Evolutionary conservation across 2,329 filamentous ascomycete species (phyloP).

Genomic region (Xylogone sp.): DNA sequence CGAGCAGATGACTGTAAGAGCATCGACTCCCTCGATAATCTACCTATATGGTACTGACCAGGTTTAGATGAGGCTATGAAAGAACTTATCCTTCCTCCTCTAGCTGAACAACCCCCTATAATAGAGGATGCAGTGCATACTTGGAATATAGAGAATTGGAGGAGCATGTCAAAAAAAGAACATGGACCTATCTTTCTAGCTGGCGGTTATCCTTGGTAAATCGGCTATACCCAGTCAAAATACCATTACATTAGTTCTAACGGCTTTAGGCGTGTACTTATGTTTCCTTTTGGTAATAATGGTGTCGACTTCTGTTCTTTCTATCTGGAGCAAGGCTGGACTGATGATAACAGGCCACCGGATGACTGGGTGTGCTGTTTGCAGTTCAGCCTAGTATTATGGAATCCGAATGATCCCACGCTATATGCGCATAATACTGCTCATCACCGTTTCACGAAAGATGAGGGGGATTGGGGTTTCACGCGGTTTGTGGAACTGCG

Average conservation of each 20-base stretch:
- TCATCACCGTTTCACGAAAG: conserved; percentile 93
- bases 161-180: conserved; percentile 69
- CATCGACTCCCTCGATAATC: neutral
- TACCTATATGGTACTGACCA: neutral
- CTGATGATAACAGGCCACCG: conserved; percentile 62
- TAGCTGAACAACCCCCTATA: conserved; percentile 72
- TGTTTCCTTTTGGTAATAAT: conserved; percentile 94
- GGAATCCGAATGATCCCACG: conserved; percentile 90
- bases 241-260: conserved; percentile 12
- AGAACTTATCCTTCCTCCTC: conserved; percentile 69
- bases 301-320: conserved; percentile 83
- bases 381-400: conserved; percentile 90
- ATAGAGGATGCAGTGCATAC: conserved; percentile 73
- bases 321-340: conserved; percentile 93
- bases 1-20: conserved; percentile 35
- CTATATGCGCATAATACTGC: conserved; percentile 77
- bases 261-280: conserved; percentile 74
- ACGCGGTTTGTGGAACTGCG: conserved; percentile 91
- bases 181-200: conserved; percentile 87
- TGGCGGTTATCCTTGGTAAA: conserved; percentile 81
- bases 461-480: conserved; percentile 98
- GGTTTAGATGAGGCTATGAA: conserved; percentile 78
- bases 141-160: conserved; percentile 88
- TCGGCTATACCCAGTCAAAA: conserved; percentile 10
- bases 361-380: conserved; percentile 97